A percentile compares a stretch with the other conserved stretches of the same genome.
Conservation (phyloP, 2,329 filamentous ascomycete genomes). For the Xylaria sp. region DNA sequence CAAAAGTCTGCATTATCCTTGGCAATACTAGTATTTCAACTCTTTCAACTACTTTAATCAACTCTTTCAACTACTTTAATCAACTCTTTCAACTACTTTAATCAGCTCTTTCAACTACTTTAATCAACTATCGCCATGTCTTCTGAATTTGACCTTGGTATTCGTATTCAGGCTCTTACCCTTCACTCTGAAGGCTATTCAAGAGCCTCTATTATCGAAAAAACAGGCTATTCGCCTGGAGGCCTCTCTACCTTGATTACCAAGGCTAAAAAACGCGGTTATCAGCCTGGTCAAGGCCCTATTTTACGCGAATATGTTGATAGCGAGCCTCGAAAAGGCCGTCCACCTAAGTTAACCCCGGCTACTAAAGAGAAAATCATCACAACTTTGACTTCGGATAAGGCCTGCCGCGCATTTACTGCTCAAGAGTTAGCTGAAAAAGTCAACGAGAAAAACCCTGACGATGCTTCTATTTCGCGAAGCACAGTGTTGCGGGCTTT, state of each 20-base stretch:
- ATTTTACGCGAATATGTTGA: slow-evolving; percentile 8
- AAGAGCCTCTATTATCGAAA: not conserved
- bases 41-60: no score
- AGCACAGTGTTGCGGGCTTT: no score
- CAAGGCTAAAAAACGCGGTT: slow-evolving; percentile 21
- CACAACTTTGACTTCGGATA: not conserved
- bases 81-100: no score
- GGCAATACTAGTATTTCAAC: no score
- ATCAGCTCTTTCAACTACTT: no score
- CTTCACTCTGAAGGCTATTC: slow-evolving; percentile 23
- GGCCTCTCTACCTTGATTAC: not conserved
- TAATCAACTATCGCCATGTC: not conserved
- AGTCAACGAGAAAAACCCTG: not conserved
- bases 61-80: no score
- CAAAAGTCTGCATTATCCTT: no score
- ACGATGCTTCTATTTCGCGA: not conserved
- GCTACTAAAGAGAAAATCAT: not conserved
- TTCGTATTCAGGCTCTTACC: slow-evolving; percentile 9
- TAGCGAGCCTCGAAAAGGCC: not conserved
- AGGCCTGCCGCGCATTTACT: slow-evolving; percentile 8
- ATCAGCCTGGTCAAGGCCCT: slow-evolving; percentile 14
- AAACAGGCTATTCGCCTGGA: slow-evolving; percentile 14
- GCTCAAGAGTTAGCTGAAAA: slow-evolving; percentile 15
- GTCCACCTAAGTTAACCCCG: not conserved
- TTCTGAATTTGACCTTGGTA: slow-evolving; percentile 13